These are phyloP conservation scores for Fomitopsis palustris DNA, from an alignment of 1,284 basidiomycete species.

Conservation along the genomic window DNA sequence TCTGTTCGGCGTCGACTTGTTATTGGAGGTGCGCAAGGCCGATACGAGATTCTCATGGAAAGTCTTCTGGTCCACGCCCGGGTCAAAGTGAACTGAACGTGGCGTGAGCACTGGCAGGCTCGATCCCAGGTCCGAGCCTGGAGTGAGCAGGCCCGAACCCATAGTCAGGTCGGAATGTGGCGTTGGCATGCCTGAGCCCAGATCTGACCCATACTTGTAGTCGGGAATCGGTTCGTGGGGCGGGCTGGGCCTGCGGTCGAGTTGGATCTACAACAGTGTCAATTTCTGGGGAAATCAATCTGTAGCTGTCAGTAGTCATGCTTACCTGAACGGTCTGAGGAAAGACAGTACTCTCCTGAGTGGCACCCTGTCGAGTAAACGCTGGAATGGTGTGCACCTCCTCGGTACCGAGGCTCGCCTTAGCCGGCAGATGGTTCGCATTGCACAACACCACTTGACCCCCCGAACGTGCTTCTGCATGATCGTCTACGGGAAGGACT, in stretches of 20 bases:
- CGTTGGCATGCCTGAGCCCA: conserved; percentile 3
- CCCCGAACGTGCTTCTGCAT: too few species aligned
- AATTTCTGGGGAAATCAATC: not conserved
- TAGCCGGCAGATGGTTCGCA: not conserved
- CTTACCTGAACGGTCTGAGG: not conserved
- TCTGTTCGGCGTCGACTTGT: not conserved
- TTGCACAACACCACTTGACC: not conserved
- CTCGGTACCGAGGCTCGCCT: not conserved
- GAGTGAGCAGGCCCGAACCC: too few species aligned
- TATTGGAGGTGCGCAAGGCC: not conserved
- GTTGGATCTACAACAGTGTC: not conserved
- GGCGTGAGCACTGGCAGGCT: too few species aligned
- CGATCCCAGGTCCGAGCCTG: too few species aligned
- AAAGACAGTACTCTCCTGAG: not conserved
- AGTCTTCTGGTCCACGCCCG: not conserved
- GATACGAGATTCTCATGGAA: not conserved
- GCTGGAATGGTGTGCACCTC: not conserved
- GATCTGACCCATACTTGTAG: not conserved
- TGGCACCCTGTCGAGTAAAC: not conserved
- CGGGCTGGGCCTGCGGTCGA: not conserved
- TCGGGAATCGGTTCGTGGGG: not conserved
- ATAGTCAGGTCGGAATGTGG: too few species aligned
- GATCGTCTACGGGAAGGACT: too few species aligned
- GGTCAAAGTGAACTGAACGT: conserved; percentile 6
- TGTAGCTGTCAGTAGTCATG: not conserved